phyloP scores from a whole-genome alignment of 116 monocot genomes.

The Trichopus zeylanicus region DNA sequence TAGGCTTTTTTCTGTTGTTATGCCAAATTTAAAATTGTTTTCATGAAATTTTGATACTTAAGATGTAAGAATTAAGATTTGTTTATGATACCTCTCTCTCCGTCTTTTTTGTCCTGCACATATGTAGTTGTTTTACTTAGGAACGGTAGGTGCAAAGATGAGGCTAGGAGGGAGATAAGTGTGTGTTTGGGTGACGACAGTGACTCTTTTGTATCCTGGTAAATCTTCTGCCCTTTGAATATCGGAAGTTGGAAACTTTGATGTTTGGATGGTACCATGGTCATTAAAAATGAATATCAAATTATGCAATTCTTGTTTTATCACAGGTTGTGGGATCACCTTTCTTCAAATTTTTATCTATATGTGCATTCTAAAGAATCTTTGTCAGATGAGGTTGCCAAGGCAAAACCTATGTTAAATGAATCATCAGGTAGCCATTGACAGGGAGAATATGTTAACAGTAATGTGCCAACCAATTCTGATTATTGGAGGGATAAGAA shows the following conservation, averaged over 20 bases:
- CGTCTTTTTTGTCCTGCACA: too few species aligned
- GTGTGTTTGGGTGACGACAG: constrained; percentile 75
- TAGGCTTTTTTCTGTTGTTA: too few species aligned
- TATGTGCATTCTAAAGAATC: constrained; percentile 42
- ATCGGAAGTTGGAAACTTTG: background rate
- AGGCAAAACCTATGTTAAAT: constrained; percentile 1
- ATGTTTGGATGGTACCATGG: background rate
- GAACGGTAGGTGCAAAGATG: constrained; percentile 71
- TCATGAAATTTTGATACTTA: too few species aligned
- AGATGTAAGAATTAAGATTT: too few species aligned
- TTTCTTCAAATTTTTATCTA: constrained; percentile 54
- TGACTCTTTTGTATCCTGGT: constrained; percentile 68
- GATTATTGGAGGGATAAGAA: constrained; percentile 32
- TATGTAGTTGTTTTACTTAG: constrained; percentile 76
- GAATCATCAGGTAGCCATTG: constrained; percentile 13
- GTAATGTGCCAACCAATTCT: constrained; percentile 11
- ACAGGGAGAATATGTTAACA: constrained; percentile 9
- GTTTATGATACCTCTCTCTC: too few species aligned
- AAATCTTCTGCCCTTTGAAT: constrained; percentile 8
- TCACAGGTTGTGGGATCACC: constrained; percentile 91
- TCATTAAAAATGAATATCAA: background rate
- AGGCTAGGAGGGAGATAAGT: constrained; percentile 48
- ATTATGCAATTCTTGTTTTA: background rate
- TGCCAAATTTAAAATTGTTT: too few species aligned
- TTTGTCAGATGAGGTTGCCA: constrained; percentile 13